Base-by-base conservation (phyloP, 169 alveolate genomes). In the Hepatocystis sp. region DNA sequence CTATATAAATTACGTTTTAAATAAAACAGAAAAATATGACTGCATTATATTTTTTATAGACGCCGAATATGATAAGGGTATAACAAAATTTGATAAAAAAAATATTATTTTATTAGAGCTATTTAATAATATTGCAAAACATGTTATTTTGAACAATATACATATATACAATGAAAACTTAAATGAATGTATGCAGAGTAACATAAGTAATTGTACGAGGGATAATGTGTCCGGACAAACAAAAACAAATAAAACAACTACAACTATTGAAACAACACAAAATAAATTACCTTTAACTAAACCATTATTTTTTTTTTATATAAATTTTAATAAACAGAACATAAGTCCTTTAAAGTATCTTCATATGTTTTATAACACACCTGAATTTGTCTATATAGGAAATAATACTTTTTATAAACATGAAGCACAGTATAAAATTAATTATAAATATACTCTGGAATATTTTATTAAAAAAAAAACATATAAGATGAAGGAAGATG, bases 301-400 rank as follows among this genome's bases (percentile, higher is more conserved):
- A 40, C 88, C 88, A 1, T 30, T 76, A 11, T 76, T 76, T n/a
- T 76, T 76, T 39, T 76, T 76, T 56, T 76, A 56, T 10, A 10
- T 76, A 25, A 76, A 76, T 56, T 11, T 76, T 13, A 19, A 58
- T 36, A 76, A 76, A 25, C 47, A 19, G 2, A 27, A 15, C 23
- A 42, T 56, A 3, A 44, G 8, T 25, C 88, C 88, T 13, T 36
- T 76, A 25, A 76, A 76, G 27, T 46, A 58, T 51, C 13, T 76
- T 8, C 78, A 76, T 25, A 52, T 8, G 47, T 21, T 76, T 0
- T 25, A 76, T 2, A 51, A 39, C 21, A 36, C 44, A 4, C 86
- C 86, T 2, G 86, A 71, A 44, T 71, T 71, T 42, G 47, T 58
- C 0, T 71, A 71, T 13, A 7, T 71, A 15, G 42, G 39, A 2